These are phyloP conservation scores for Plasmodium berghei DNA, from an alignment of 169 alveolate genomes.

Conservation along the genomic window DNA sequence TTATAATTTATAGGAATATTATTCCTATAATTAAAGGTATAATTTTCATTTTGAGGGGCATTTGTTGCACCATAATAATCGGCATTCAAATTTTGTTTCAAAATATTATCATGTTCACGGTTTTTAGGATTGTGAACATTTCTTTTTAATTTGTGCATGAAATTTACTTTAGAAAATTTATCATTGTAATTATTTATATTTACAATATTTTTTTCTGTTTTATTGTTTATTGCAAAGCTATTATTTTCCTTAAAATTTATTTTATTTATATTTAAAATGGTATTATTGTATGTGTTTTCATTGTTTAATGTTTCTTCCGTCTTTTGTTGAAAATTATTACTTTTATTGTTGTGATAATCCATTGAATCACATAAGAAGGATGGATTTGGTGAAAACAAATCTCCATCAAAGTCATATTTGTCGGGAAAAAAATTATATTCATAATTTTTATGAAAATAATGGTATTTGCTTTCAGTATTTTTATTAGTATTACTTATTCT, in stretches of 20 bases:
- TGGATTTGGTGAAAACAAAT: neutral
- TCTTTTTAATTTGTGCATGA: slow-evolving; percentile 38
- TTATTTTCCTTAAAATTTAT: slow-evolving; percentile 15
- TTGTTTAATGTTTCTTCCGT: slow-evolving; percentile 6
- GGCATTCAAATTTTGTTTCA: neutral
- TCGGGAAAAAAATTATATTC: neutral
- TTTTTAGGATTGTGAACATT: neutral
- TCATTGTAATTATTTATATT: slow-evolving; percentile 22
- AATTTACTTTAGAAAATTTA: slow-evolving; percentile 19
- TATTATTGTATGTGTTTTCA: neutral
- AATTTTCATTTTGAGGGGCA: no score
- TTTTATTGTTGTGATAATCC: slow-evolving; percentile 9
- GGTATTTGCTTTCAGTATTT: neutral
- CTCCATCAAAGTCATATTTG: slow-evolving; percentile 7
- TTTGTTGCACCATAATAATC: slow-evolving; percentile 1
- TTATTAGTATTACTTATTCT: slow-evolving; percentile 12
- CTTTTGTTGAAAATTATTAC: neutral
- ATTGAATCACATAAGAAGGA: slow-evolving; percentile 18
- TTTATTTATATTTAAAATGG: slow-evolving; percentile 1
- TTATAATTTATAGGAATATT: no score
- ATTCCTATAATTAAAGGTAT: no score
- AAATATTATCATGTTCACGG: neutral
- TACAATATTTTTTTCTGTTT: neutral
- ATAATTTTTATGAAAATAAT: slow-evolving; percentile 3
- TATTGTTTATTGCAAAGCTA: slow-evolving; percentile 11